Conservation (phyloP, 305 asterid genomes). For the Solanum aculeatissimum region DNA sequence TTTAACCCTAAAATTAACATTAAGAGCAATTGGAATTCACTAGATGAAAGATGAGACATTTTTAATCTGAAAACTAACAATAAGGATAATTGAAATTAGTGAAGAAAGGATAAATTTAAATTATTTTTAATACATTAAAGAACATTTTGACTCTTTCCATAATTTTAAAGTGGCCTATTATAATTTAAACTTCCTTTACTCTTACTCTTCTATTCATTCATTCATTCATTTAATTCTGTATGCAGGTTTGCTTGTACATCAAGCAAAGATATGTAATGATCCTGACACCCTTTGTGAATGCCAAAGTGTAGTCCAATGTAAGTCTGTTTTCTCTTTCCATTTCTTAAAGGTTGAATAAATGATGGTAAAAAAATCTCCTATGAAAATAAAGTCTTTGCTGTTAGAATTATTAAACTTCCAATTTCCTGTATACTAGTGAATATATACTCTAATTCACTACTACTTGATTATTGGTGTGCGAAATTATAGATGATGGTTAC, state of each 20-base stretch:
- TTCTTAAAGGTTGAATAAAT: neutral
- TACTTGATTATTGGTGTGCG: neutral
- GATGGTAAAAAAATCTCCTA: neutral
- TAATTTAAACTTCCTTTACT: neutral
- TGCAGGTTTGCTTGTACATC: conserved; percentile 6
- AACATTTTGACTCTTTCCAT: neutral
- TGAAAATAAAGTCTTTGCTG: neutral
- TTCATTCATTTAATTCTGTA: neutral
- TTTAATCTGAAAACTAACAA: too few species aligned
- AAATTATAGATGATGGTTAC: neutral
- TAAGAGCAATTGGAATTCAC: too few species aligned
- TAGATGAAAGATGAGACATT: too few species aligned
- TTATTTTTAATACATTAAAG: neutral
- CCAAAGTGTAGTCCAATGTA: neutral
- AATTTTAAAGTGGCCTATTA: neutral
- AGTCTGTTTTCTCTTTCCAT: neutral
- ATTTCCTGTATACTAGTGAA: neutral
- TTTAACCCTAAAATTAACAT: too few species aligned
- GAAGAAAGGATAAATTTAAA: neutral
- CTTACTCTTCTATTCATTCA: neutral
- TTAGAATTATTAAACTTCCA: neutral
- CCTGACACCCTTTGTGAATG: neutral
- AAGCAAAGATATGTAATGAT: conserved; percentile 8
- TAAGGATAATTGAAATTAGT: too few species aligned
- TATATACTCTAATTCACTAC: neutral